A percentile compares a stretch with the other conserved stretches of the same genome.
Conservation (phyloP, 768 basidiomycete species). For the Xerocomellus chrysenteron region DNA sequence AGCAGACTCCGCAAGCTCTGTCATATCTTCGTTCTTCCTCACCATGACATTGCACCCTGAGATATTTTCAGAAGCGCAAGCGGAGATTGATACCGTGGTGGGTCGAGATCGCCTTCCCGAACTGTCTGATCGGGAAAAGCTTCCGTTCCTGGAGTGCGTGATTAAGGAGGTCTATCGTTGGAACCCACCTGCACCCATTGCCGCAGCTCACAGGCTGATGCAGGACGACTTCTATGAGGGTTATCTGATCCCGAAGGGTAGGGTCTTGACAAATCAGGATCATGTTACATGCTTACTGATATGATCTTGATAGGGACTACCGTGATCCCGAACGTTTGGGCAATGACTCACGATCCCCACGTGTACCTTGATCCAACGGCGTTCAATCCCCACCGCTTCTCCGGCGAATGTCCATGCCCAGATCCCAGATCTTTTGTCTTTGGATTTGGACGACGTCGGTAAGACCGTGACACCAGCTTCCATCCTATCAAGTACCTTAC, state of each 20-base stretch:
- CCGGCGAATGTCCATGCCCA: not conserved
- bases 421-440: conserved; percentile 1
- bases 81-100: not conserved
- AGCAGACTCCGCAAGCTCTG: conserved; percentile 2
- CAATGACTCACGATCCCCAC: conserved; percentile 1
- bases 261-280: not conserved
- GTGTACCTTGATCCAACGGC: not conserved
- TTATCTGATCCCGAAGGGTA: conserved; percentile 3
- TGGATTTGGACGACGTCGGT: conserved; percentile 7
- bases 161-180: conserved; percentile 26
- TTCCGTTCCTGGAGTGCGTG: conserved; percentile 37
- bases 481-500: not conserved
- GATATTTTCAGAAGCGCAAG: not conserved
- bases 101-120: conserved; percentile 1
- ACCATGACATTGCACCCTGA: conserved; percentile 3
- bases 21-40: conserved; percentile 2
- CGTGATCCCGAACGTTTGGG: conserved; percentile 4
- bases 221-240: conserved; percentile 6
- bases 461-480: not conserved
- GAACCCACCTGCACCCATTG: conserved; percentile 10
- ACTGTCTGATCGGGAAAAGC: conserved; percentile 37
- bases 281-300: not conserved
- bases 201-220: conserved; percentile 11
- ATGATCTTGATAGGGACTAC: not conserved
- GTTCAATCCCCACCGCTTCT: not conserved